These are phyloP conservation scores for Neurospora crassa DNA, from an alignment of 2,329 filamentous ascomycete species.

Conservation along the genomic window DNA sequence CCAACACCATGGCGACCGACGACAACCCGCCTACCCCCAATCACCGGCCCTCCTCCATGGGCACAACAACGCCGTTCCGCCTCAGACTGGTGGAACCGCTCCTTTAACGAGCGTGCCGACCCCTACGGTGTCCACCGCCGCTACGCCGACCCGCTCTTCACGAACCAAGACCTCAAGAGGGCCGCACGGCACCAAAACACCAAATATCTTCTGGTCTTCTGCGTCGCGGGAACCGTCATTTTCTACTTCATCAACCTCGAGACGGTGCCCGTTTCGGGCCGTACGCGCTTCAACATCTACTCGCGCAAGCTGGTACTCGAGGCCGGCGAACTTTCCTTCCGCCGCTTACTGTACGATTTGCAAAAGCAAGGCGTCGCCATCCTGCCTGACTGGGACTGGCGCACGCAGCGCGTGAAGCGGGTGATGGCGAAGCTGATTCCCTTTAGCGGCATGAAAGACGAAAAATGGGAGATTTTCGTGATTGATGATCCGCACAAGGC, in stretches of 20 bases:
- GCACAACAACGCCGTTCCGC: not conserved
- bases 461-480: conserved; percentile 62
- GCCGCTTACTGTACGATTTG: conserved; percentile 45
- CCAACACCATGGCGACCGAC: not conserved
- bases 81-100: not conserved
- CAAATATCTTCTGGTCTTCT: conserved; percentile 30
- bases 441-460: conserved; percentile 48
- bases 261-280: conserved; percentile 61
- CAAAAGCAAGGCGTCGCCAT: conserved; percentile 43
- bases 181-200: conserved; percentile 27
- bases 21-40: not conserved
- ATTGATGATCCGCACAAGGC: conserved; percentile 51
- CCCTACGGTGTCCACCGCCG: conserved; percentile 16
- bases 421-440: conserved; percentile 60
- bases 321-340: conserved; percentile 44
- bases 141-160: conserved; percentile 30
- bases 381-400: conserved; percentile 44
- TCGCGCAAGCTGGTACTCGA: conserved; percentile 43
- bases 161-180: conserved; percentile 23
- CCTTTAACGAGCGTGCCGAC: conserved; percentile 1
- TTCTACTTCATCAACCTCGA: conserved; percentile 65
- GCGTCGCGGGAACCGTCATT: conserved; percentile 32
- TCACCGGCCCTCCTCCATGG: not conserved
- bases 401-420: conserved; percentile 46
- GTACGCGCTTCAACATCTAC: conserved; percentile 64